Percentiles rank a stretch among this genome's conserved stretches.
phyloP scores from a whole-genome alignment of 1,284 basidiomycete genomes.

The Tremellales sp. region DNA sequence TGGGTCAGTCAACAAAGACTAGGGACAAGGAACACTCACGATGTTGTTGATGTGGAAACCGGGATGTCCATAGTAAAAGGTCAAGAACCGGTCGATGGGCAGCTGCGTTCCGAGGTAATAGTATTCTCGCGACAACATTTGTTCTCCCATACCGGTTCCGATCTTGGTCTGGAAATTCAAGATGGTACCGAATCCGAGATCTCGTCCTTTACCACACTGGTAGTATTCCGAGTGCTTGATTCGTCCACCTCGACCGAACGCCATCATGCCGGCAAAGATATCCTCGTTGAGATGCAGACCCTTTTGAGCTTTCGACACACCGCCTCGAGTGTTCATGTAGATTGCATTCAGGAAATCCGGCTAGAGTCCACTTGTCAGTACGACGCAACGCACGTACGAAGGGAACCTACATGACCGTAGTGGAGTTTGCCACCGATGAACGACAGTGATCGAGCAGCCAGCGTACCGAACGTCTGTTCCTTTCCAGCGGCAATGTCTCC shows the following conservation, averaged over 20 bases:
- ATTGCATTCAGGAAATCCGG: slow-evolving; percentile 98
- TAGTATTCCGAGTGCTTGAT: slow-evolving; percentile 99
- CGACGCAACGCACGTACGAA: background rate
- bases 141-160: slow-evolving; percentile 99
- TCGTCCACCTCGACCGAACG: slow-evolving; percentile 89
- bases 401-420: slow-evolving; percentile 64
- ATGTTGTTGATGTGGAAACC: slow-evolving; percentile 99
- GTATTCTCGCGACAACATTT: slow-evolving; percentile 98
- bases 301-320: slow-evolving; percentile 98
- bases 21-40: slow-evolving; percentile 28
- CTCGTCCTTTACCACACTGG: slow-evolving; percentile 94
- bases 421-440: slow-evolving; percentile 99
- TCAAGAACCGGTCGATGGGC: slow-evolving; percentile 95
- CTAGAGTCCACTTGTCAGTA: slow-evolving; percentile 41
- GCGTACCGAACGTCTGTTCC: slow-evolving; percentile 98
- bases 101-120: slow-evolving; percentile 99
- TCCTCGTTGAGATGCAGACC: slow-evolving; percentile 98
- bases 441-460: slow-evolving; percentile 88
- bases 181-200: slow-evolving; percentile 98
- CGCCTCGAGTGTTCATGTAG: slow-evolving; percentile 98
- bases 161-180: slow-evolving; percentile 99
- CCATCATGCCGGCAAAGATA: slow-evolving; percentile 99
- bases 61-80: slow-evolving; percentile 99
- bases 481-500: slow-evolving; percentile 98
- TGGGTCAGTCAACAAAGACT: background rate